phyloP scores from a whole-genome alignment of 176 grass and related monocot genomes.

The Aegilops longissima region DNA sequence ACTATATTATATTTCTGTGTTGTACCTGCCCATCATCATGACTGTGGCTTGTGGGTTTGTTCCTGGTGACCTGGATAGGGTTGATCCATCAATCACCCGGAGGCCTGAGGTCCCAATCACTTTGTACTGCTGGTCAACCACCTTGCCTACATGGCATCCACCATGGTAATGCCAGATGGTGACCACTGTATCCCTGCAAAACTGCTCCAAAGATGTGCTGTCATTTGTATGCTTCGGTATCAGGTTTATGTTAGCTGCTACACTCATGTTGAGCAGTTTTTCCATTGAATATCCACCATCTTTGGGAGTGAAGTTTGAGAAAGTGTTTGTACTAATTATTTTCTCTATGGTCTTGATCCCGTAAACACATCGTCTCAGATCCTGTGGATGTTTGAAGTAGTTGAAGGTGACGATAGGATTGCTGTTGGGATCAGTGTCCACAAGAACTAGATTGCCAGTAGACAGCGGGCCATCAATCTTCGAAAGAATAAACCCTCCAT shows the following conservation, averaged over 20 bases:
- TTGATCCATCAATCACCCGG: conserved; percentile 67
- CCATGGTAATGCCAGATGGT: conserved; percentile 96
- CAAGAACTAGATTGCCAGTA: conserved; percentile 52
- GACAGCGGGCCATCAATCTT: conserved; percentile 77
- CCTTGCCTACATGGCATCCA: conserved; percentile 75
- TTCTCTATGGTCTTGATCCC: conserved; percentile 58
- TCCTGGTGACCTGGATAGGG: conserved; percentile 57
- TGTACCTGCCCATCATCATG: conserved; percentile 85
- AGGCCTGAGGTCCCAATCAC: conserved; percentile 55
- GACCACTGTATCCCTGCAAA: conserved; percentile 71
- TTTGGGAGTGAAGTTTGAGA: conserved; percentile 40
- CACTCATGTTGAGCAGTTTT: conserved; percentile 69
- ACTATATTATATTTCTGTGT: neutral
- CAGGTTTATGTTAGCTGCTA: conserved; percentile 73
- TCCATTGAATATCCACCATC: conserved; percentile 45
- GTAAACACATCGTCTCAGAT: conserved; percentile 56
- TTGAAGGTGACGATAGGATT: conserved; percentile 78
- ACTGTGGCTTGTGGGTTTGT: conserved; percentile 84
- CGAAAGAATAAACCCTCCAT: conserved; percentile 84
- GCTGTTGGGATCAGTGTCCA: conserved; percentile 51
- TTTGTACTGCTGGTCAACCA: conserved; percentile 54
- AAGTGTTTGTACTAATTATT: conserved; percentile 57
- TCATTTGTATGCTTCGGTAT: conserved; percentile 84
- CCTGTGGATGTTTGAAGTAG: conserved; percentile 75
- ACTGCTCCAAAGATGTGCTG: conserved; percentile 69